Base-by-base conservation (phyloP, 495 filamentous ascomycete species). In the Choiromyces venosus region DNA sequence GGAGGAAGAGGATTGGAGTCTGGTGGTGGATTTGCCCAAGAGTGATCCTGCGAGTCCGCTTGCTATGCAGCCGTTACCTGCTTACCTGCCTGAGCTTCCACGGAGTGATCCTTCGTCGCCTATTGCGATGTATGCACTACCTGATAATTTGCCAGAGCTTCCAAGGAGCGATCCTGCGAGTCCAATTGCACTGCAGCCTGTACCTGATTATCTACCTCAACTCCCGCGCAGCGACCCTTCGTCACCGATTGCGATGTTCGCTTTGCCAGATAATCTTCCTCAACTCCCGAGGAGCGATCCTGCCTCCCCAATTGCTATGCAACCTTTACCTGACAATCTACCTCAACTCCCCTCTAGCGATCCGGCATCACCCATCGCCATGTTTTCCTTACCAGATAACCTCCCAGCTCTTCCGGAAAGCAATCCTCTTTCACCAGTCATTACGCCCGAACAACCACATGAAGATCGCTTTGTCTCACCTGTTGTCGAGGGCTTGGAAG, bases 141-240 rank as follows among this genome's bases (percentile, higher is more conserved):
- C 18, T n/a, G 38, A 46, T 36, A 66, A 42, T 37, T 37, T 37
- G 9, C 64, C 44, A 67, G 44, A 7, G 16, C 16, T 36, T 46
- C 38, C 52, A 16, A 18, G 21, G 37, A 65, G 33, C 18, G 40
- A 65, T 33, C 14, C 68, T 18, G 29, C 42, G 39, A 75, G 42
- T 16, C 68, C 73, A 37, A 12, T 37, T 36, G 56, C 38, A 16
- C 42, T 66, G n/a, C 36, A 35, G 37, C 38, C 33, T 0, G 14
- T 73, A n/a, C 44, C 65, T 12, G 52, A 70, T n/a, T n/a, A 76
- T 39, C 46, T 74, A 52, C 71, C 74, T n/a, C 68, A 80, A 38
- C 21, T 77, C 37, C 72, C 78, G 42, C 37, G 35, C n/a, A 77
- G 78, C 36, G 65, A 52, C 18, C 69, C 68, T 35, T 73, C 46